These are phyloP conservation scores for Moesziomyces globuligerus DNA, from an alignment of 1,284 basidiomycete species.

Conservation along the genomic window DNA sequence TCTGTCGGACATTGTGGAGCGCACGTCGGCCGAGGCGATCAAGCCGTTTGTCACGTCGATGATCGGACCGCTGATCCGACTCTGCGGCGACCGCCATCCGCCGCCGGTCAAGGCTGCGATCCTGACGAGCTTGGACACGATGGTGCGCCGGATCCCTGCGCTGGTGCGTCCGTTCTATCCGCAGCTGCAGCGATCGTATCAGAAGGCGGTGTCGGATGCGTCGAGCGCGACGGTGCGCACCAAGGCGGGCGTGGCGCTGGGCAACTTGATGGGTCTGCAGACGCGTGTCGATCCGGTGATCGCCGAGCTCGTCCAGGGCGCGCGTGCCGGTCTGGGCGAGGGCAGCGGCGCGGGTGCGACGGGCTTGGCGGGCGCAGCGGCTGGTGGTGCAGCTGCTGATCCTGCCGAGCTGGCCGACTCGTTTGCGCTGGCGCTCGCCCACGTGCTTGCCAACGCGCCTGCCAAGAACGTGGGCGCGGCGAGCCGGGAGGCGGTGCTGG, in stretches of 20 bases:
- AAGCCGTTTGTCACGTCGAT: slow-evolving; percentile 96
- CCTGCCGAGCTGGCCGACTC: slow-evolving; percentile 72
- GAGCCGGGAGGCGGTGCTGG: slow-evolving; percentile 77
- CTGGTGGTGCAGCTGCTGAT: slow-evolving; percentile 19
- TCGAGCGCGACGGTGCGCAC: slow-evolving; percentile 82
- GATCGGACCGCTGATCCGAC: slow-evolving; percentile 87
- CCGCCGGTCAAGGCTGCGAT: slow-evolving; percentile 66
- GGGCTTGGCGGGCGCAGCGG: slow-evolving; percentile 25
- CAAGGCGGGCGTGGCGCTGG: slow-evolving; percentile 84
- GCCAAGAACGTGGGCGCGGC: slow-evolving; percentile 80
- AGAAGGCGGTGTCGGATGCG: slow-evolving; percentile 88
- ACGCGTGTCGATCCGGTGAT: slow-evolving; percentile 76
- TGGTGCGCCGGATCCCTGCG: slow-evolving; percentile 74
- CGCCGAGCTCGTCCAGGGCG: slow-evolving; percentile 77
- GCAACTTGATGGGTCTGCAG: slow-evolving; percentile 82
- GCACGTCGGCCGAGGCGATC: slow-evolving; percentile 87
- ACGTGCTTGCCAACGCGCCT: slow-evolving; percentile 77
- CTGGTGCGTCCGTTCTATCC: slow-evolving; percentile 99
- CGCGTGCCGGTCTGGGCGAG: slow-evolving; percentile 72
- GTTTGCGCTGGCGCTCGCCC: slow-evolving; percentile 79
- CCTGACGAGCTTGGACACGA: slow-evolving; percentile 58
- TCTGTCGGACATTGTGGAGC: slow-evolving; percentile 91
- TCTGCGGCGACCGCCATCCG: slow-evolving; percentile 65
- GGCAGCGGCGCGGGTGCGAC: slow-evolving; percentile 12
- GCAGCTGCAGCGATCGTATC: slow-evolving; percentile 94